Evolutionary conservation across 768 basidiomycete species (phyloP), one percentile per base, ranked within the genome.

Genomic region (Phaeolepiota aurea): DNA sequence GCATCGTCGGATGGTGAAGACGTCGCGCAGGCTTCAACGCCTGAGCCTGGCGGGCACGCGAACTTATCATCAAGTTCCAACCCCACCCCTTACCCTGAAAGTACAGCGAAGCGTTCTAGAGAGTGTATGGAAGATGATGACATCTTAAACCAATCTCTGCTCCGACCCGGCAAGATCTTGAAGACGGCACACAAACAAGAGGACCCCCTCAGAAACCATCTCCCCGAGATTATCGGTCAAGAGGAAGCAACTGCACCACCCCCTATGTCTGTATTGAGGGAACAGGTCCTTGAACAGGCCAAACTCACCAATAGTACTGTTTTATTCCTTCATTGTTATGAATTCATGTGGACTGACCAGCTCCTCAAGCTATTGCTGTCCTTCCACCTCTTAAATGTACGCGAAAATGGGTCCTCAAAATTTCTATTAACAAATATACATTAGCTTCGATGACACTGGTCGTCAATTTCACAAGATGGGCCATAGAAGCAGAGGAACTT

Each of bases 221-320:
- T 64, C 34, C 62, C 63, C 0, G 61, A 65, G 48, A 50, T 63
- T 15, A 36, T 54, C 4, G 51, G 47, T 31, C 51, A 62, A 38
- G 42, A 45, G n/a, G 51, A 53, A 25, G 53, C 52, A 20, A 34
- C 41, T n/a, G 32, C 42, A 36, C 47, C 45, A 23, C 33, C 46
- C 14, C 51, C 49, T 14, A 32, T 50, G 32, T 42, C 44, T 3
- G 47, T 42, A 3, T 44, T 55, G 21, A 51, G 47, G 38, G 56
- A 61, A 33, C 48, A 54, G 38, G 49, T 67, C 13, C 43, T 63
- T 20, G 55, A 60, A 16, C 53, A 55, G 22, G 58, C 57, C 15
- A 62, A 58, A 43, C 45, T 42, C 12, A 52, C 62, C 48, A 70
- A 71, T 42, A 64, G 69, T 70, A 45, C 15, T 40, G 14, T 13